Percentiles rank a stretch among this genome's conserved stretches.
phyloP scores from a whole-genome alignment of 768 basidiomycete species.

The Tephrocybe sp. region DNA sequence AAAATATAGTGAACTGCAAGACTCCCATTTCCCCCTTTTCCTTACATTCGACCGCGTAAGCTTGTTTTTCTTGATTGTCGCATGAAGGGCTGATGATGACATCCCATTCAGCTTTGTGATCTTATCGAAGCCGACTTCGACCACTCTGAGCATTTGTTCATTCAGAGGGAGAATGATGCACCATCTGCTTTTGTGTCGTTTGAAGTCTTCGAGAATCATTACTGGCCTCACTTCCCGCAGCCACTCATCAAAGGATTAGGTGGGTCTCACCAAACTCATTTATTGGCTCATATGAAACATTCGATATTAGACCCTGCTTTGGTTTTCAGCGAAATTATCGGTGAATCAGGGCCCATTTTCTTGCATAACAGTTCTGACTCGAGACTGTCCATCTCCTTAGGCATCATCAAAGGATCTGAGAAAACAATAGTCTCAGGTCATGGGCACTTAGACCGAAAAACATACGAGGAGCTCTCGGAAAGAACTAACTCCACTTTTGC shows the following conservation, averaged over 20 bases:
- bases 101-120: conserved; percentile 37
- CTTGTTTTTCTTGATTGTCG: background rate
- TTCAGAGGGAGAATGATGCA: background rate
- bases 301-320: conserved; percentile 52
- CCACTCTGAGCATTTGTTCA: background rate
- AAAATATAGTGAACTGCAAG: conserved; percentile 52
- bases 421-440: conserved; percentile 32
- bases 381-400: conserved; percentile 24
- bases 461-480: conserved; percentile 48
- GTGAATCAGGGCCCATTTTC: conserved; percentile 29
- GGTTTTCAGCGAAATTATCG: conserved; percentile 66
- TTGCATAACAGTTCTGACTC: background rate
- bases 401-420: conserved; percentile 72
- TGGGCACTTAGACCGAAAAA: conserved; percentile 38
- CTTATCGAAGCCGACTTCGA: conserved; percentile 47
- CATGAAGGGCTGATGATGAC: background rate
- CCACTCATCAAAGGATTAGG: conserved; percentile 50
- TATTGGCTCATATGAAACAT: background rate
- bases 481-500: conserved; percentile 57
- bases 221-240: conserved; percentile 62
- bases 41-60: conserved; percentile 59
- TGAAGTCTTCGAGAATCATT: conserved; percentile 42
- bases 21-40: conserved; percentile 68
- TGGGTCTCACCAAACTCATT: conserved; percentile 20
- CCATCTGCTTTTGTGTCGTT: conserved; percentile 39